These are phyloP conservation scores for Colletotrichum neosansevieriae DNA, from an alignment of 2,329 filamentous ascomycete genomes.

Conservation along the genomic window DNA sequence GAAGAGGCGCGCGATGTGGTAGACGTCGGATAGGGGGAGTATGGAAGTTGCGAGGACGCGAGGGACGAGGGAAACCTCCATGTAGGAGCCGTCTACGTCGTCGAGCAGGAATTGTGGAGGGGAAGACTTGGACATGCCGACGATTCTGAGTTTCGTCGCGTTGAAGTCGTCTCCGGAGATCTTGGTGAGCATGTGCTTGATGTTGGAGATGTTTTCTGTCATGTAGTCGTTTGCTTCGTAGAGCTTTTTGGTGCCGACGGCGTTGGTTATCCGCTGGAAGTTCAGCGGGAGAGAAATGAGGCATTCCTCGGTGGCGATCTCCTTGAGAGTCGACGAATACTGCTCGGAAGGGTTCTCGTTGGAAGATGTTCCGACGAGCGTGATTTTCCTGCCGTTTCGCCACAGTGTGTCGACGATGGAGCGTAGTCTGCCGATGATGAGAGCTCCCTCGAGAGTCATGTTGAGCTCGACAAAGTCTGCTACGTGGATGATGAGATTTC, in stretches of 20 bases:
- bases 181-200: slow-evolving; percentile 59
- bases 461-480: slow-evolving; percentile 85
- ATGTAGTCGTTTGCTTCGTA: slow-evolving; percentile 53
- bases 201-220: slow-evolving; percentile 60
- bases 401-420: slow-evolving; percentile 79
- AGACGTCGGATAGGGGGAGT: slow-evolving; percentile 54
- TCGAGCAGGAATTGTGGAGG: slow-evolving; percentile 34
- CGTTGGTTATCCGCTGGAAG: slow-evolving; percentile 41
- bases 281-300: slow-evolving; percentile 49
- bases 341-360: slow-evolving; percentile 61
- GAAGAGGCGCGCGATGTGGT: slow-evolving; percentile 50
- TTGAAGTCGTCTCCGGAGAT: slow-evolving; percentile 46
- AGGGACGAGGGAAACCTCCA: slow-evolving; percentile 42
- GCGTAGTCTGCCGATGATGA: slow-evolving; percentile 78
- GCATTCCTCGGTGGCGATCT: slow-evolving; percentile 56
- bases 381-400: slow-evolving; percentile 76
- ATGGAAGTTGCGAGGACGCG: slow-evolving; percentile 44
- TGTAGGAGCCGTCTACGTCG: slow-evolving; percentile 30
- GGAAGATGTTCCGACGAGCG: slow-evolving; percentile 84
- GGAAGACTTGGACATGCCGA: slow-evolving; percentile 34
- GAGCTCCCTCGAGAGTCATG: slow-evolving; percentile 74
- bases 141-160: slow-evolving; percentile 35
- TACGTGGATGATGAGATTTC: slow-evolving; percentile 78
- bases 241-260: slow-evolving; percentile 35
- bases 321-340: slow-evolving; percentile 55